Evolutionary conservation across 805 yeast species (phyloP).

Genomic region (Myxozyma kluyveri): DNA sequence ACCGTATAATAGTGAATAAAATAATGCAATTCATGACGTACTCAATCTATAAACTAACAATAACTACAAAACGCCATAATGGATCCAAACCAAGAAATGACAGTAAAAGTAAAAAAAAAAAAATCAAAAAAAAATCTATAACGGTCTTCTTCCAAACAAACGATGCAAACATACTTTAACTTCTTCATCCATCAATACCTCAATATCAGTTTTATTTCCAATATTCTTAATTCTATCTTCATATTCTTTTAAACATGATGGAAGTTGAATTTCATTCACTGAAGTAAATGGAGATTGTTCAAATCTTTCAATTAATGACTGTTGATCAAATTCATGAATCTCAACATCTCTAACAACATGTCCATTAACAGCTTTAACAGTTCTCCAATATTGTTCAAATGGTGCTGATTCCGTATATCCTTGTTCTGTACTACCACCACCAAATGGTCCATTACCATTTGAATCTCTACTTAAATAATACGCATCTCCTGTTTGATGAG

Average conservation of each 20-base stretch:
- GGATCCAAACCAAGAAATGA: neutral
- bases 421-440: slow-evolving; percentile 28
- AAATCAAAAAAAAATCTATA: neutral
- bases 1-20: too few species aligned
- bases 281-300: too few species aligned
- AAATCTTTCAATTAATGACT: too few species aligned
- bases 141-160: slow-evolving; percentile 24
- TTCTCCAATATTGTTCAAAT: slow-evolving; percentile 21
- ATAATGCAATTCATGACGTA: neutral
- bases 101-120: neutral
- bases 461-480: slow-evolving; percentile 20
- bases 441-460: slow-evolving; percentile 24
- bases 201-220: neutral
- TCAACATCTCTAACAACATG: slow-evolving; percentile 21
- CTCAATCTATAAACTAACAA: neutral
- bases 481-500: slow-evolving; percentile 24
- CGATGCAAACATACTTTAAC: slow-evolving; percentile 16
- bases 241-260: slow-evolving; percentile 12
- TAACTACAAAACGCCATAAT: neutral
- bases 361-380: slow-evolving; percentile 25
- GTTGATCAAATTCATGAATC: neutral
- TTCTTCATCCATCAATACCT: slow-evolving; percentile 9
- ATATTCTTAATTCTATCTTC: slow-evolving; percentile 5
- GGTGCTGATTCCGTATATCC: neutral
- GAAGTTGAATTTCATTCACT: neutral